Conservation (phyloP, 129 eudicot genomes). For the Scalesia atractyloides region DNA sequence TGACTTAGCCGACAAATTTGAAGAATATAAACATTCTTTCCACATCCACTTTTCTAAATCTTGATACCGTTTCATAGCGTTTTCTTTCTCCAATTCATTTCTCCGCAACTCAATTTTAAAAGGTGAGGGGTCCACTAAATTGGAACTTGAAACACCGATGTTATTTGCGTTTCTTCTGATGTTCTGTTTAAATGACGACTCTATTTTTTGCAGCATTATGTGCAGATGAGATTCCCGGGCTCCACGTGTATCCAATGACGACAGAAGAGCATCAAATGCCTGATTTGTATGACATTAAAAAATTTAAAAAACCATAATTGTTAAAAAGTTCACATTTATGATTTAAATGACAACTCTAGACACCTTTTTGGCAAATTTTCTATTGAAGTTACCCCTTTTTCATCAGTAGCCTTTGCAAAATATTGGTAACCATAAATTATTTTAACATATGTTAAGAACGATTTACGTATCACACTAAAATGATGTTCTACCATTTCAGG, state of each 20-base stretch:
- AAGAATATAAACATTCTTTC: conserved; percentile 68
- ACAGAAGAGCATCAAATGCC: conserved; percentile 81
- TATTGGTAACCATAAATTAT: neutral
- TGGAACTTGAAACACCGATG: conserved; percentile 33
- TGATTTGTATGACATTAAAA: conserved; percentile 41
- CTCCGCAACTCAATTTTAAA: conserved; percentile 60
- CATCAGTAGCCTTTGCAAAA: neutral
- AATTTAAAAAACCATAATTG: neutral
- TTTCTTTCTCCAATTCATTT: conserved; percentile 53
- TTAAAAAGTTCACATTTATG: neutral
- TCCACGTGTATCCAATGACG: conserved; percentile 88
- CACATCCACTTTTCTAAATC: conserved; percentile 76
- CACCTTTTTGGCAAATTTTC: conserved; percentile 1
- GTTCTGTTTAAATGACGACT: conserved; percentile 61
- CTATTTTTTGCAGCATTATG: conserved; percentile 71
- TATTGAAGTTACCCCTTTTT: neutral
- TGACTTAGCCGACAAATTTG: conserved; percentile 47
- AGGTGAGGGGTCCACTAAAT: conserved; percentile 52
- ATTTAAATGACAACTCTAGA: neutral
- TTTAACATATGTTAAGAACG: neutral
- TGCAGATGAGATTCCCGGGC: conserved; percentile 86
- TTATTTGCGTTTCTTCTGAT: conserved; percentile 33
- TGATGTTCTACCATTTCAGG: neutral
- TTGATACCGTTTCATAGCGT: conserved; percentile 52
- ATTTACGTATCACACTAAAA: neutral